Percentiles rank a stretch among this genome's conserved stretches.
Conservation (phyloP, 1,284 basidiomycete genomes). For the Sporisorium graminicola region DNA sequence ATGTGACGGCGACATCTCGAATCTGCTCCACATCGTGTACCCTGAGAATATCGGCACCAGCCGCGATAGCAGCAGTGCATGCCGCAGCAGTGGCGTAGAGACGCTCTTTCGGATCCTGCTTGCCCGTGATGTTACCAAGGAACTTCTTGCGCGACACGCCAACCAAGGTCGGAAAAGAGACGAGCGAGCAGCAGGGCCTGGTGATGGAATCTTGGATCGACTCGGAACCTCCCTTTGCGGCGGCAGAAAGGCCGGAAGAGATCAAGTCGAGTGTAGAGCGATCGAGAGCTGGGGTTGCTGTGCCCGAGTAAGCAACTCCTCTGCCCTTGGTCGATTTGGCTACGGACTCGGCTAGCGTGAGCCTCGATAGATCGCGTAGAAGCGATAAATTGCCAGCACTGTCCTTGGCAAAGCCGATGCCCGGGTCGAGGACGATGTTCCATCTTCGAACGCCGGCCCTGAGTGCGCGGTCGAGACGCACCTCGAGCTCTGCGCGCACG, state of each 20-base stretch:
- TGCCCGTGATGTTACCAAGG: conserved; percentile 64
- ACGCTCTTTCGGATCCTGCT: conserved; percentile 77
- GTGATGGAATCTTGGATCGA: conserved; percentile 33
- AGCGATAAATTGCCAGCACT: conserved; percentile 81
- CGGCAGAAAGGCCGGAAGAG: conserved; percentile 7
- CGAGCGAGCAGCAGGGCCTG: conserved; percentile 49
- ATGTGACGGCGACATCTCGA: conserved; percentile 75
- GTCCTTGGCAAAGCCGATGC: conserved; percentile 94
- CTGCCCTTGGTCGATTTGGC: conserved; percentile 40
- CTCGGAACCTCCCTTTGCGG: conserved; percentile 4
- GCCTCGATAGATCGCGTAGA: conserved; percentile 37
- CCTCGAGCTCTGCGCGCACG: conserved; percentile 81
- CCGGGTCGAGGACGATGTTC: conserved; percentile 92
- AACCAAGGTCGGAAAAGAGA: conserved; percentile 59
- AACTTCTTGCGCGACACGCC: conserved; percentile 66
- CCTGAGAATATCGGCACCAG: conserved; percentile 79
- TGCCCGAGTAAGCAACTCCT: conserved; percentile 19
- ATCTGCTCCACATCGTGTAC: conserved; percentile 86
- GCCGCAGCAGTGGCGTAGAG: conserved; percentile 85
- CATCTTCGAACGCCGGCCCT: conserved; percentile 85
- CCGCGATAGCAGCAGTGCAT: conserved; percentile 81
- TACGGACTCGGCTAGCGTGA: conserved; percentile 33
- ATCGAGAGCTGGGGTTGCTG: conserved; percentile 34
- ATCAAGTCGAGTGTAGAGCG: conserved; percentile 17
- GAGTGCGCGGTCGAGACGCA: conserved; percentile 79